These are phyloP conservation scores for Leccinum boreale DNA, from an alignment of 768 basidiomycete species.

Conservation along the genomic window DNA sequence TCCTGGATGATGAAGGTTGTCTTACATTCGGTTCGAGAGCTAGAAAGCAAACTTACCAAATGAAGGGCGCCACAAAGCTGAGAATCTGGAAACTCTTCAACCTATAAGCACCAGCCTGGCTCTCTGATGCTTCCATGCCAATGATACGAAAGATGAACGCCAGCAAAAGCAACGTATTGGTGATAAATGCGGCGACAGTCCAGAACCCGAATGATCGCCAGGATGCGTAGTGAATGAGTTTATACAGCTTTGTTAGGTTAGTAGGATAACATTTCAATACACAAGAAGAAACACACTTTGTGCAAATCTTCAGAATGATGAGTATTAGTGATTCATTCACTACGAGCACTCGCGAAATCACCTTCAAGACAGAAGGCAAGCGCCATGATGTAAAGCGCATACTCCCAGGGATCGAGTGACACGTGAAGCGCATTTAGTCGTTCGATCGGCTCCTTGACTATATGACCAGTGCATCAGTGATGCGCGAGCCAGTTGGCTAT, in stretches of 20 bases:
- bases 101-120: slow-evolving; percentile 38
- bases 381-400: slow-evolving; percentile 73
- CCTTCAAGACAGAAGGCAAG: slow-evolving; percentile 80
- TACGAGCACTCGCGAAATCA: slow-evolving; percentile 27
- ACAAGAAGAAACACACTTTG: slow-evolving; percentile 15
- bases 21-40: background rate
- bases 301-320: slow-evolving; percentile 17
- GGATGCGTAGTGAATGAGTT: slow-evolving; percentile 70
- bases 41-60: slow-evolving; percentile 57
- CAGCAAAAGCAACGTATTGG: slow-evolving; percentile 65
- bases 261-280: background rate
- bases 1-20: slow-evolving; percentile 45
- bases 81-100: slow-evolving; percentile 83
- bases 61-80: slow-evolving; percentile 83
- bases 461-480: background rate
- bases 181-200: slow-evolving; percentile 66
- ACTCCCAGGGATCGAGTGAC: slow-evolving; percentile 78
- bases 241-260: slow-evolving; percentile 50
- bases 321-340: slow-evolving; percentile 38
- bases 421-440: slow-evolving; percentile 52
- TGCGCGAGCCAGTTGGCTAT: background rate
- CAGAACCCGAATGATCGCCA: slow-evolving; percentile 83
- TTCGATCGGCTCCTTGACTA: slow-evolving; percentile 78
- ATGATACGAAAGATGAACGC: slow-evolving; percentile 74
- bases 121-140: slow-evolving; percentile 42